These are phyloP conservation scores for Penicillium fimorum DNA, from an alignment of 495 filamentous ascomycete genomes.

Conservation along the genomic window DNA sequence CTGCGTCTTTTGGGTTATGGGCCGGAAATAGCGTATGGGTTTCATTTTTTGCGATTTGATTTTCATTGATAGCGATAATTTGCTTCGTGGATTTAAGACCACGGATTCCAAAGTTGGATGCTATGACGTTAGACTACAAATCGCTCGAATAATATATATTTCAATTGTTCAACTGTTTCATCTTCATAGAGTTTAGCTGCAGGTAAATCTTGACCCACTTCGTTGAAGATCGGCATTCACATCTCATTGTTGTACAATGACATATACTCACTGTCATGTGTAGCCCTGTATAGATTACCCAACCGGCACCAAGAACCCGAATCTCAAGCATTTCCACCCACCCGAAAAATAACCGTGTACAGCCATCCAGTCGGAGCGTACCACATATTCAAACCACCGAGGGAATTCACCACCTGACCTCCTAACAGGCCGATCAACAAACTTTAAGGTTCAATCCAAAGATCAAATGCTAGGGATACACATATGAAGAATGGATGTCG, in stretches of 20 bases:
- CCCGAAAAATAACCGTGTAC: constrained; percentile 1
- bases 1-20: neutral
- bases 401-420: constrained; percentile 4
- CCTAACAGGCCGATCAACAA: neutral
- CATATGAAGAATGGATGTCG: neutral
- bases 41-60: neutral
- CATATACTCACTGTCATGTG: neutral
- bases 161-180: neutral
- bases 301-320: neutral
- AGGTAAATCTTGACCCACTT: constrained; percentile 20
- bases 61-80: constrained; percentile 2
- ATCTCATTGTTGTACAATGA: neutral
- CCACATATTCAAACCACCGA: neutral
- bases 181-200: constrained; percentile 18
- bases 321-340: neutral
- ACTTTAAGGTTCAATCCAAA: neutral
- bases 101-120: neutral
- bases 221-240: constrained; percentile 17
- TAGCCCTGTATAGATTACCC: neutral
- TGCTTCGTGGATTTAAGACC: neutral
- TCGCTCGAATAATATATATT: constrained; percentile 12
- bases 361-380: constrained; percentile 5
- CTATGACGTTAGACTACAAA: constrained; percentile 24
- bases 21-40: constrained; percentile 10
- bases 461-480: neutral